A percentile compares a stretch with the other conserved stretches of the same genome.
Conservation (phyloP, 2,329 filamentous ascomycete genomes). For the Trichoderma sp. region DNA sequence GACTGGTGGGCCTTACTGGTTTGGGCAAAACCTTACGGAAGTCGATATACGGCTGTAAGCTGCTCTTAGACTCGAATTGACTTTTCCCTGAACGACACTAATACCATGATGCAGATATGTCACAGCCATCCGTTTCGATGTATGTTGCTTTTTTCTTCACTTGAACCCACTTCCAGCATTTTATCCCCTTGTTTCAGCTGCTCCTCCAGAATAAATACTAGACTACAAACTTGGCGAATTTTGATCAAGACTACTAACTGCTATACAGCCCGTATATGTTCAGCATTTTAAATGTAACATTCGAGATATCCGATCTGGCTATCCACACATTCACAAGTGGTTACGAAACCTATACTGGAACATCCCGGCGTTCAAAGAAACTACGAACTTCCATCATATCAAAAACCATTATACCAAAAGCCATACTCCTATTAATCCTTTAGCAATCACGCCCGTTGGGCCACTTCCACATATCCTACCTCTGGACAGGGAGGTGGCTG, state of each 20-base stretch:
- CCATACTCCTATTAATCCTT: slow-evolving; percentile 65
- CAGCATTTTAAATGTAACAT: slow-evolving; percentile 88
- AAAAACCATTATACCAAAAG: slow-evolving; percentile 70
- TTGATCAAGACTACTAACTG: not conserved
- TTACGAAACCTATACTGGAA: slow-evolving; percentile 83
- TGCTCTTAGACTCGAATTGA: not conserved
- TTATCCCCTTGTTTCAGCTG: not conserved
- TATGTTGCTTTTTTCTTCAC: not conserved
- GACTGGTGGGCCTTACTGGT: slow-evolving; percentile 64
- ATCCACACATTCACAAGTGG: slow-evolving; percentile 78
- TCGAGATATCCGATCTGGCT: slow-evolving; percentile 77
- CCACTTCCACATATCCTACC: slow-evolving; percentile 79
- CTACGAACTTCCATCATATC: slow-evolving; percentile 91
- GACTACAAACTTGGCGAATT: not conserved
- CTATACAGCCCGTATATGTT: slow-evolving; percentile 63
- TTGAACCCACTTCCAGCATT: not conserved
- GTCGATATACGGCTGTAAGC: slow-evolving; percentile 70
- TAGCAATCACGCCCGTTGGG: slow-evolving; percentile 77
- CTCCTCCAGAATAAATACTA: not conserved
- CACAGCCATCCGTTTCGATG: slow-evolving; percentile 70
- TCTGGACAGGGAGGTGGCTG: slow-evolving; percentile 73
- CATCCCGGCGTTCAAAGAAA: slow-evolving; percentile 71
- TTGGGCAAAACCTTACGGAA: slow-evolving; percentile 74
- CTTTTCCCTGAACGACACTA: not conserved
- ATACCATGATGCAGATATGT: slow-evolving; percentile 50